These are phyloP conservation scores for Yarrowia bubula DNA, from an alignment of 805 yeast species.

Conservation along the genomic window DNA sequence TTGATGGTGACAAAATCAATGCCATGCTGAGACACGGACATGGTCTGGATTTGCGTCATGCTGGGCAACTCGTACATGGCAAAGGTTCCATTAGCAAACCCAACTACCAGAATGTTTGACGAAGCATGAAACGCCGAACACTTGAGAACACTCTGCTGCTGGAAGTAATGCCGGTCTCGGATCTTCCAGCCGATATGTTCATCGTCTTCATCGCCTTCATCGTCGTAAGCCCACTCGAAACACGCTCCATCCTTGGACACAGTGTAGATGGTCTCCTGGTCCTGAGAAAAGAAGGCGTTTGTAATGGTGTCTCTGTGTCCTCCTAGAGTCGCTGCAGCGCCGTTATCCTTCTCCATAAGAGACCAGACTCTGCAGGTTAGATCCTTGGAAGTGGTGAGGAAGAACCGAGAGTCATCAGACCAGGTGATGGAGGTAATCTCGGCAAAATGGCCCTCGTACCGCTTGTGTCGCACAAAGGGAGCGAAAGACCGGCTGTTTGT, in stretches of 20 bases:
- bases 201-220: slow-evolving; percentile 48
- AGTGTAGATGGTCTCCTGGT: slow-evolving; percentile 88
- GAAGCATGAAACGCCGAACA: slow-evolving; percentile 81
- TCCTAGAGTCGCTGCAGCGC: slow-evolving; percentile 78
- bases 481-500: slow-evolving; percentile 90
- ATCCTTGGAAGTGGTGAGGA: slow-evolving; percentile 84
- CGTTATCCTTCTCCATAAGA: slow-evolving; percentile 62
- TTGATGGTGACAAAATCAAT: slow-evolving; percentile 81
- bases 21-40: slow-evolving; percentile 88
- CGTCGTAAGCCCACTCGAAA: slow-evolving; percentile 84
- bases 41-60: slow-evolving; percentile 75
- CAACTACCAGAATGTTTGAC: slow-evolving; percentile 75
- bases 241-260: slow-evolving; percentile 93
- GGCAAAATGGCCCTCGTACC: slow-evolving; percentile 89
- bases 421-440: slow-evolving; percentile 77
- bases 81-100: slow-evolving; percentile 87
- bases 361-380: slow-evolving; percentile 85
- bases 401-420: slow-evolving; percentile 88
- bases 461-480: slow-evolving; percentile 87
- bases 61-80: slow-evolving; percentile 84
- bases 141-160: slow-evolving; percentile 62
- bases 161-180: slow-evolving; percentile 70
- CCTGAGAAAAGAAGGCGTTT: slow-evolving; percentile 80
- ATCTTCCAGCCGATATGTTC: slow-evolving; percentile 73
- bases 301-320: slow-evolving; percentile 91